Conservation (phyloP, 1,284 basidiomycete species). For the Chalciporus sp. region DNA sequence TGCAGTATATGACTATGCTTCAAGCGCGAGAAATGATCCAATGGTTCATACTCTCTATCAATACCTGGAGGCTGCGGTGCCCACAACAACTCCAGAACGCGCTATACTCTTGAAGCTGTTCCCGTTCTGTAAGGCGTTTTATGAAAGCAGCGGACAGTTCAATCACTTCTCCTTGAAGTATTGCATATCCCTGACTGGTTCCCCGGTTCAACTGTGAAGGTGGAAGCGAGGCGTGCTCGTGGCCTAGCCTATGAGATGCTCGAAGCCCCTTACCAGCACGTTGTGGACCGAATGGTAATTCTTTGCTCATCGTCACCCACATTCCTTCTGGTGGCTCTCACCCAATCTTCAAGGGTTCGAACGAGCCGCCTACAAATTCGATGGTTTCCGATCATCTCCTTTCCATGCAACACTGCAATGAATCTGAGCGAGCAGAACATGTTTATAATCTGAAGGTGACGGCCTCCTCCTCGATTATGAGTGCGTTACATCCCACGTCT, state of each 20-base stretch:
- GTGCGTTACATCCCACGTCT: neutral
- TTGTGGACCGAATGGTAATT: constrained; percentile 4
- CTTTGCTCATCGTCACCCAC: neutral
- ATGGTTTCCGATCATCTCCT: constrained; percentile 7
- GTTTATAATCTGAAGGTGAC: neutral
- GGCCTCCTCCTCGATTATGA: neutral
- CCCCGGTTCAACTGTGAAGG: constrained; percentile 2
- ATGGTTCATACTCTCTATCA: constrained; percentile 1
- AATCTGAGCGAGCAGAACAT: neutral
- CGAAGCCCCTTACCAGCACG: constrained; percentile 7
- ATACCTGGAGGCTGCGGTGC: neutral
- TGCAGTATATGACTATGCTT: constrained; percentile 10
- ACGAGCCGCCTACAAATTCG: neutral
- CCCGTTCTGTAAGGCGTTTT: constrained; percentile 7
- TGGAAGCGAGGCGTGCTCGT: neutral
- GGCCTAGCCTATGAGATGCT: constrained; percentile 1
- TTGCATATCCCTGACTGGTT: constrained; percentile 12
- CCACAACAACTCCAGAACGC: neutral
- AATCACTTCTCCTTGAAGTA: neutral
- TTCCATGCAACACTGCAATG: constrained; percentile 4
- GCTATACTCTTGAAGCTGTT: constrained; percentile 1
- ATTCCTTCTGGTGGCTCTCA: neutral
- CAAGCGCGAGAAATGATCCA: constrained; percentile 6
- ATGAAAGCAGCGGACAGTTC: too few species aligned
- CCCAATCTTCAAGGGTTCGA: too few species aligned